Evolutionary conservation across 495 filamentous ascomycete genomes (phyloP), one percentile per base, ranked within the genome.

Genomic region (Penicillium egyptiacum): DNA sequence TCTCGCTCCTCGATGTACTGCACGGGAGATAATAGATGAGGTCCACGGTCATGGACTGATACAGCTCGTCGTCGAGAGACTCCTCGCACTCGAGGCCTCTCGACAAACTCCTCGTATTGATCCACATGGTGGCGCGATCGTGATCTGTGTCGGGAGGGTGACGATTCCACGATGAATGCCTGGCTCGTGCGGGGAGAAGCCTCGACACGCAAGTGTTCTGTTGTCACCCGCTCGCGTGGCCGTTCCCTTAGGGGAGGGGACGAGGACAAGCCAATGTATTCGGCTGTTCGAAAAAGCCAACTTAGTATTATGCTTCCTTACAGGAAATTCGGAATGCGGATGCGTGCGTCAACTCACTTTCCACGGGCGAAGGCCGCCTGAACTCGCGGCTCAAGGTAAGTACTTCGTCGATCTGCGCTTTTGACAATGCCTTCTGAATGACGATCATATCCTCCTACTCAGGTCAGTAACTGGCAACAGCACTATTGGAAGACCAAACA

Each of bases 391-490:
- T 95, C 40, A 91, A 75, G 58, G 82, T 86, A 59, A 96, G 88
- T 53, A 96, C 76, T 61, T 93, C 87, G 64, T 96, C 91, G 62
- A 96, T 96, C 59, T 95, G 89, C 26, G 91, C 85, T 57, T 94
- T 92, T 12, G 88, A 90, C 22, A 96, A 79, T 3, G 92, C 92
- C 59, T 86, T 84, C 62, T 85, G 83, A 17, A 96, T 86, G 56
- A 96, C 80, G 65, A 93, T 82, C 48, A 83, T 83, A 47, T 88
- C 85, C 39, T 86, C 90, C 89, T 95, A 9, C 7, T 33, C 16
- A 19, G 33, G 37, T 51, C 43, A 42, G 53, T 35, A 50, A 16
- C 16, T 14, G 28, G 9, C 47, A 10, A 23, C 26, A 37, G 42
- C 17, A 33, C 26, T n/a, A 31, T 14, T n/a, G 12, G 23, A 16